A percentile compares a stretch with the other conserved stretches of the same genome.
phyloP scores from a whole-genome alignment of 23 red algal genomes.

The Gracilariopsis chorda region DNA sequence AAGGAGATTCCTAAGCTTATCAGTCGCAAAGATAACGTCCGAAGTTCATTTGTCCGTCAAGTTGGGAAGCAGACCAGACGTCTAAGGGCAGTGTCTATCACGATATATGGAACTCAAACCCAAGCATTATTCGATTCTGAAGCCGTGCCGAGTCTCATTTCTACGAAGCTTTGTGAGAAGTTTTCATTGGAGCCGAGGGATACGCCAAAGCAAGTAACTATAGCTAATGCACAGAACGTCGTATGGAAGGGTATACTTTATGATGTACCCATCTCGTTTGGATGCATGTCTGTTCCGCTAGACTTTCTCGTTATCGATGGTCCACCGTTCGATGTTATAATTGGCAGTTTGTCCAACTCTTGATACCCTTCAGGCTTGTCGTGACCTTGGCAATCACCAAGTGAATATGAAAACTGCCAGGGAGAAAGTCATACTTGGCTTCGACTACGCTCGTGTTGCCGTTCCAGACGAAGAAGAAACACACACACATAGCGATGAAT shows the following conservation, averaged over 20 bases:
- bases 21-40: not conserved
- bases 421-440: not conserved
- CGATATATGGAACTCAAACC: not conserved
- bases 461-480: not conserved
- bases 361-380: not conserved
- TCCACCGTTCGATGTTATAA: not conserved
- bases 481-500: not conserved
- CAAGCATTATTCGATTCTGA: not conserved
- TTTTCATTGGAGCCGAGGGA: not conserved
- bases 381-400: not conserved
- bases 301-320: not conserved
- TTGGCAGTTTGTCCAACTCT: not conserved
- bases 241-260: not conserved
- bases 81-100: not conserved
- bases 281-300: not conserved
- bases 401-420: no score
- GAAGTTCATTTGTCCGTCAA: not conserved
- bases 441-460: not conserved
- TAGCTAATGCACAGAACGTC: not conserved
- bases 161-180: not conserved
- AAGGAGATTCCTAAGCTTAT: not conserved
- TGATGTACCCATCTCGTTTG: not conserved
- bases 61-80: not conserved
- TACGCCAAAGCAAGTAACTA: not conserved
- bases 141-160: not conserved